These are phyloP conservation scores for Echinochloa phyllopogon DNA, from an alignment of 176 grass and related monocot genomes.

Conservation along the genomic window DNA sequence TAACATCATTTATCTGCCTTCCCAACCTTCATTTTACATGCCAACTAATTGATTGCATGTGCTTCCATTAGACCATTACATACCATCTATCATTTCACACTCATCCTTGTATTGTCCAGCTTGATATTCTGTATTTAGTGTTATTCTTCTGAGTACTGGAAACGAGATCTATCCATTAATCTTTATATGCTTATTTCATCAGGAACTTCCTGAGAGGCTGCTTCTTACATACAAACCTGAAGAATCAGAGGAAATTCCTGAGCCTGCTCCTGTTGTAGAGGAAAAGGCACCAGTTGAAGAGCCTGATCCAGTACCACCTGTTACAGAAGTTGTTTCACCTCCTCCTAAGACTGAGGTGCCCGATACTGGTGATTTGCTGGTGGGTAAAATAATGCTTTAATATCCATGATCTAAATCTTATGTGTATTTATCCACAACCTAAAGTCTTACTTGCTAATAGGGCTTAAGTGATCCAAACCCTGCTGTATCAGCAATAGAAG, in stretches of 20 bases:
- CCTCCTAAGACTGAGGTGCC: slow-evolving; percentile 42
- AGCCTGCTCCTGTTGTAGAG: slow-evolving; percentile 54
- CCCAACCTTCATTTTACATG: not conserved
- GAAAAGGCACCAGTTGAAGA: slow-evolving; percentile 73
- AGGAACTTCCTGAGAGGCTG: slow-evolving; percentile 99
- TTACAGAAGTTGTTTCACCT: slow-evolving; percentile 60
- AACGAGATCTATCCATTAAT: slow-evolving; percentile 16
- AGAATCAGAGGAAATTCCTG: slow-evolving; percentile 63
- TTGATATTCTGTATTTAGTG: not conserved
- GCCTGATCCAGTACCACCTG: slow-evolving; percentile 39
- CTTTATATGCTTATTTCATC: slow-evolving; percentile 26
- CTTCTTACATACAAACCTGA: slow-evolving; percentile 96
- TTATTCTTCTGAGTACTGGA: not conserved
- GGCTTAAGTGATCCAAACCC: slow-evolving; percentile 78
- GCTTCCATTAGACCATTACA: not conserved
- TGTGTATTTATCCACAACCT: slow-evolving; percentile 31
- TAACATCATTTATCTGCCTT: not conserved
- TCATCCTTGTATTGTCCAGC: not conserved
- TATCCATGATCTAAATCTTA: slow-evolving; percentile 30
- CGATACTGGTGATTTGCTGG: slow-evolving; percentile 85
- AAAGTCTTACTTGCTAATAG: slow-evolving; percentile 46
- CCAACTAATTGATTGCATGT: no score
- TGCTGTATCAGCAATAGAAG: slow-evolving; percentile 87
- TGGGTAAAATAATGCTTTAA: slow-evolving; percentile 47
- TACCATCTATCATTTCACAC: not conserved